phyloP scores from a whole-genome alignment of 2,329 filamentous ascomycete genomes.

The Pseudogymnoascus sp. region DNA sequence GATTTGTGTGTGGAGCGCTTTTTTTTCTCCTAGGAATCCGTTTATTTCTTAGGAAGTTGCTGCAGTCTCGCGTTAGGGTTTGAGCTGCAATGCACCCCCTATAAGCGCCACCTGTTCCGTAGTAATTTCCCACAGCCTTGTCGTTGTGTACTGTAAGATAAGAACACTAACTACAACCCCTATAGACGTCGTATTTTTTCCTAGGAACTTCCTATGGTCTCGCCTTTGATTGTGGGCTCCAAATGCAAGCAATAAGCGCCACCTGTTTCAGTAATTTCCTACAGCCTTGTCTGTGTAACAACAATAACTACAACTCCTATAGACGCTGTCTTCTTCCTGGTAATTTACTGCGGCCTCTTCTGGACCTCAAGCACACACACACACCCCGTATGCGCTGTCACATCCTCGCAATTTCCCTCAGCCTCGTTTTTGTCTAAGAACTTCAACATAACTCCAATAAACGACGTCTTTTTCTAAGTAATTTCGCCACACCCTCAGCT shows the following conservation, averaged over 20 bases:
- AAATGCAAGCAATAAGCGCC: not conserved
- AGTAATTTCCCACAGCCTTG: not conserved
- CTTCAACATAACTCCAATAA: no score
- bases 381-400: no score
- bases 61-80: no score
- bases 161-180: not conserved
- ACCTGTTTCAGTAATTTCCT: not conserved
- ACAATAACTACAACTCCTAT: not conserved
- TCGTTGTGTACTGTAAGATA: not conserved
- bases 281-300: not conserved
- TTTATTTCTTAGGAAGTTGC: not conserved
- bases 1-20: not conserved
- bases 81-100: no score
- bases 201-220: not conserved
- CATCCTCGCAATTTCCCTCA: not conserved
- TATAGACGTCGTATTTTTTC: not conserved
- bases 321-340: not conserved
- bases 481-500: no score
- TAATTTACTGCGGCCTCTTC: not conserved
- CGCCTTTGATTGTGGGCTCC: not conserved
- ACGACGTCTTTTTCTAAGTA: no score
- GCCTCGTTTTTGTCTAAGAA: no score
- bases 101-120: no score
- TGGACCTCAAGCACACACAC: not conserved
- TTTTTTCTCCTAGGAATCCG: not conserved